Evolutionary conservation across 2,329 filamentous ascomycete genomes (phyloP).

Genomic region (Aspergillus sergii): DNA sequence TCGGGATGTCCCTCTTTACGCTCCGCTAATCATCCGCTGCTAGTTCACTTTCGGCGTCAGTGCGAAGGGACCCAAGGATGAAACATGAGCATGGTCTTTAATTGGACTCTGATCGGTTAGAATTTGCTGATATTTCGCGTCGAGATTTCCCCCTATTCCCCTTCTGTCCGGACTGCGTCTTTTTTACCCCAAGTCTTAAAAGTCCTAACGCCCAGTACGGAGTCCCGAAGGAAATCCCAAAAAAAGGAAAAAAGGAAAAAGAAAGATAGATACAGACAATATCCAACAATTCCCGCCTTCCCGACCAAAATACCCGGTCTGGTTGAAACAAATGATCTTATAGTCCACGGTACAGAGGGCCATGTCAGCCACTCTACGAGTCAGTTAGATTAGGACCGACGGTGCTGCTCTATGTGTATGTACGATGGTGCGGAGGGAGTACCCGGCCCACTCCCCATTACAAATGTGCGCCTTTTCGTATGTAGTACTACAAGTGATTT

Average conservation of each 20-base stretch:
- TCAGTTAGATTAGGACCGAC: slow-evolving; percentile 17
- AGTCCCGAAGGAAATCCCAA: too few relatives aligned
- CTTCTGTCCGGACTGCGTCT: background rate
- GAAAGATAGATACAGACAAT: background rate
- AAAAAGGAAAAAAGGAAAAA: background rate
- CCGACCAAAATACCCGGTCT: background rate
- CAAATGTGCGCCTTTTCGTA: background rate
- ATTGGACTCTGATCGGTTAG: slow-evolving; percentile 8
- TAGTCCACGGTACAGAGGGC: background rate
- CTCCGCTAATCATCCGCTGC: slow-evolving; percentile 21
- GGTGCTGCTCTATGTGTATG: slow-evolving; percentile 10
- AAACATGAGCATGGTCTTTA: slow-evolving; percentile 13
- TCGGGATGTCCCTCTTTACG: slow-evolving; percentile 4
- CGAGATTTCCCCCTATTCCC: too few relatives aligned
- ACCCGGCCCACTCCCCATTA: background rate
- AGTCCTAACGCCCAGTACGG: too few relatives aligned
- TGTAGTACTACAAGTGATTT: background rate
- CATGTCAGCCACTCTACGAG: slow-evolving; percentile 2
- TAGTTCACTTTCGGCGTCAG: slow-evolving; percentile 14
- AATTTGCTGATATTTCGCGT: background rate
- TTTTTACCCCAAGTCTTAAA: too few relatives aligned
- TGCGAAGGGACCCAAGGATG: slow-evolving; percentile 9
- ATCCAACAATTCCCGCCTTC: background rate
- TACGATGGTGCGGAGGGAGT: background rate
- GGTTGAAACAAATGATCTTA: too few relatives aligned